Conservation (phyloP, 805 yeast genomes). For the Ogataea corticis region DNA sequence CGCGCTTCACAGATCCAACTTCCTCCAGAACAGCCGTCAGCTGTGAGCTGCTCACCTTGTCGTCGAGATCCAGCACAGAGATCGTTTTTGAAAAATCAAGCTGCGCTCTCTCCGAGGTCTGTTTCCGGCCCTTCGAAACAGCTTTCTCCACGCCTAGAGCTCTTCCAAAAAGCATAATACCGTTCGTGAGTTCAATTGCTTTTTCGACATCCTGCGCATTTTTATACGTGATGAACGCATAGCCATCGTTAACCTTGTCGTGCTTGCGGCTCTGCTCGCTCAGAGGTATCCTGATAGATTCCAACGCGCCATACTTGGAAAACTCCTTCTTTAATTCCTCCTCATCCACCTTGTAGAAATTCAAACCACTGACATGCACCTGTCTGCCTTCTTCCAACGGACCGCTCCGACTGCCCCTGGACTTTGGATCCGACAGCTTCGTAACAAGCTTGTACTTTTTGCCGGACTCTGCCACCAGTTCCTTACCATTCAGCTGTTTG, state of each 20-base stretch:
- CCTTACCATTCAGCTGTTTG: constrained; percentile 39
- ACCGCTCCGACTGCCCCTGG: constrained; percentile 42
- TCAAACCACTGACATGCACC: constrained; percentile 53
- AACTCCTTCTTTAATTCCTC: constrained; percentile 43
- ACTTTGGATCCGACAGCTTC: constrained; percentile 60
- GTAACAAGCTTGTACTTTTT: constrained; percentile 47
- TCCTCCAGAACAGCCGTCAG: constrained; percentile 32
- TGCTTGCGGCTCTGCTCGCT: constrained; percentile 30
- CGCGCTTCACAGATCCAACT: constrained; percentile 40
- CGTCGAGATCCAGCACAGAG: constrained; percentile 33
- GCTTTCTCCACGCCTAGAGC: constrained; percentile 51
- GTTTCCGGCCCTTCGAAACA: constrained; percentile 23
- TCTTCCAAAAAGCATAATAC: constrained; percentile 45
- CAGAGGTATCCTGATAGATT: constrained; percentile 51
- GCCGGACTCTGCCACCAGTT: constrained; percentile 27
- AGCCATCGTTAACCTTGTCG: constrained; percentile 53
- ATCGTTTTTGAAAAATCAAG: constrained; percentile 21
- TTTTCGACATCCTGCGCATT: constrained; percentile 43
- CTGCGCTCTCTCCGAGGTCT: constrained; percentile 3
- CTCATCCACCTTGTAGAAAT: constrained; percentile 44
- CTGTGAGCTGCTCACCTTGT: constrained; percentile 40
- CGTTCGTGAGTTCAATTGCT: constrained; percentile 44
- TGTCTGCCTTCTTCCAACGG: constrained; percentile 57
- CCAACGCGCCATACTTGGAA: constrained; percentile 52
- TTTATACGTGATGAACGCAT: constrained; percentile 60